These are phyloP conservation scores for Rhododendron henanense DNA, from an alignment of 148 eudicot genomes.

Conservation along the genomic window DNA sequence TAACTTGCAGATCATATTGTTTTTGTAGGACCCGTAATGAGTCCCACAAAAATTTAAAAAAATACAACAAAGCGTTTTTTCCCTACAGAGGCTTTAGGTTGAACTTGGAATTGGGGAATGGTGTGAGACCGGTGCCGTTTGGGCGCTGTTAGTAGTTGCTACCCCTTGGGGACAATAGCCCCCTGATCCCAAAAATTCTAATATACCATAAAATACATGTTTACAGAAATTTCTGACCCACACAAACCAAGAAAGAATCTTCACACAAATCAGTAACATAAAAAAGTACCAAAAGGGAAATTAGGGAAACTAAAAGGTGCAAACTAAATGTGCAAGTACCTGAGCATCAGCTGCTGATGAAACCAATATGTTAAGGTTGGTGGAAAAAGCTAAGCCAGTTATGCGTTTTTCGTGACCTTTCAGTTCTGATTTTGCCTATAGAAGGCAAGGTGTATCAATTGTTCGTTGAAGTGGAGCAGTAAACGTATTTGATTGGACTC, in stretches of 20 bases:
- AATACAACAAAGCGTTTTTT: too few species aligned
- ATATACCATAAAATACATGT: too few species aligned
- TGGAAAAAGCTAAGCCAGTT: constrained; percentile 78
- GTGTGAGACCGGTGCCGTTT: background rate
- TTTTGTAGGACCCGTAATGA: too few species aligned
- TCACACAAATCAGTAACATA: too few species aligned
- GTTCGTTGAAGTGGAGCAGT: background rate
- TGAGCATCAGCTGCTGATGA: constrained; percentile 94
- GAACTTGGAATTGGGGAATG: too few species aligned
- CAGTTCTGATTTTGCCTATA: constrained; percentile 48
- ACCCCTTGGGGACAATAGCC: background rate
- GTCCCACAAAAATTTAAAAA: too few species aligned
- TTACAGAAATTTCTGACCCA: too few species aligned
- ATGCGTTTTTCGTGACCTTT: constrained; percentile 75
- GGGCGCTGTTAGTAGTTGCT: background rate
- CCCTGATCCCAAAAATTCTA: too few species aligned
- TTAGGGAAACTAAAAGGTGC: too few species aligned
- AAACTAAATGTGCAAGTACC: constrained; percentile 40
- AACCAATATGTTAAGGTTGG: constrained; percentile 57
- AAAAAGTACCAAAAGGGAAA: too few species aligned
- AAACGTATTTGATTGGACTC: background rate
- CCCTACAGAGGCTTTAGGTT: too few species aligned
- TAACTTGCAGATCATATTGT: background rate
- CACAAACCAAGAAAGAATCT: too few species aligned
- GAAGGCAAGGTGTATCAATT: constrained; percentile 13